These are phyloP conservation scores for Macrocystidia cucumis DNA, from an alignment of 1,284 basidiomycete species.

Conservation along the genomic window DNA sequence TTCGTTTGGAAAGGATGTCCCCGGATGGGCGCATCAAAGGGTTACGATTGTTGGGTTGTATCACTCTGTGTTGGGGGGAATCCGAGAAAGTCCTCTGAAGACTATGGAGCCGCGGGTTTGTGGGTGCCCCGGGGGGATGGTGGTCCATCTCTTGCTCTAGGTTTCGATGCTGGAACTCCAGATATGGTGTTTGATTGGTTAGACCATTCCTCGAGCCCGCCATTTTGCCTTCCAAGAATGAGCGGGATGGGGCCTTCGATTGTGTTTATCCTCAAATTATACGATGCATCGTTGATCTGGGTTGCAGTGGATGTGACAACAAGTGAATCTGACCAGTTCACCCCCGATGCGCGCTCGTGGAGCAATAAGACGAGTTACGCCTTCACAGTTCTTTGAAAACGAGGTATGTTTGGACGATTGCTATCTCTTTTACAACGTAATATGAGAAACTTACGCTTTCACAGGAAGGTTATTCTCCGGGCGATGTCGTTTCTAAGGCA, in stretches of 20 bases:
- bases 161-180: constrained; percentile 23
- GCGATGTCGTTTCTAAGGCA: constrained; percentile 19
- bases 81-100: constrained; percentile 20
- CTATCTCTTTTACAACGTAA: no score
- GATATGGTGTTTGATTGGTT: constrained; percentile 24
- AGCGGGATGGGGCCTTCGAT: constrained; percentile 32
- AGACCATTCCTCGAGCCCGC: constrained; percentile 15
- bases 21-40: constrained; percentile 24
- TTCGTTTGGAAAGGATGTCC: constrained; percentile 19
- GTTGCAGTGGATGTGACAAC: constrained; percentile 29
- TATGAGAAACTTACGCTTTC: no score
- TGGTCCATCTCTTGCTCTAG: constrained; percentile 26
- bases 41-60: constrained; percentile 27
- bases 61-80: constrained; percentile 10
- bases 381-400: constrained; percentile 25
- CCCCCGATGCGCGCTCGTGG: constrained; percentile 22
- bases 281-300: constrained; percentile 25
- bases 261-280: constrained; percentile 24
- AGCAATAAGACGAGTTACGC: constrained; percentile 30
- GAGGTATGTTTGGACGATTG: no score
- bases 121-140: no score
- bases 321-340: constrained; percentile 19
- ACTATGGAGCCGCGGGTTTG: constrained; percentile 15
- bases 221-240: constrained; percentile 28
- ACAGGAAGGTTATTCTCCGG: constrained; percentile 25